A percentile compares a stretch with the other conserved stretches of the same genome.
These are phyloP conservation scores for Nasturtium officinale DNA, from an alignment of 345 rosid genomes.

Conservation along the genomic window DNA sequence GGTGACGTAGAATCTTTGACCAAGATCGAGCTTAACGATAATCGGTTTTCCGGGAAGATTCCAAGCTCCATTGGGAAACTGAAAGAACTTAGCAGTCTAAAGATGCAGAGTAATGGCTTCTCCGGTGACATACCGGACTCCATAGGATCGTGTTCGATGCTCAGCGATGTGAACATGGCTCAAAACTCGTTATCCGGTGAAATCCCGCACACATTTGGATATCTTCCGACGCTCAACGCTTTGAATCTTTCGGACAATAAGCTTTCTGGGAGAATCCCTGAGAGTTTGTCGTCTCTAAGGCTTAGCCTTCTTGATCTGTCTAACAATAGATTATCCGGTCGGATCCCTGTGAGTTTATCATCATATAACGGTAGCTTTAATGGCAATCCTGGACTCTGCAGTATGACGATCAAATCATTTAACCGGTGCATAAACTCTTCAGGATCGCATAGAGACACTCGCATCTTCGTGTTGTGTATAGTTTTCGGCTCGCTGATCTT, in stretches of 20 bases:
- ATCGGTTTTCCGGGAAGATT: slow-evolving; percentile 63
- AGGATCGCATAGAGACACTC: slow-evolving; percentile 49
- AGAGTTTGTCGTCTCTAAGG: slow-evolving; percentile 62
- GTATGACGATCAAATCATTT: slow-evolving; percentile 56
- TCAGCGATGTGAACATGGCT: slow-evolving; percentile 71
- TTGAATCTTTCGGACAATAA: slow-evolving; percentile 68
- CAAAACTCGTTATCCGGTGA: slow-evolving; percentile 63
- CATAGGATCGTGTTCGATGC: slow-evolving; percentile 60
- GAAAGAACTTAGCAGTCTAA: slow-evolving; percentile 54
- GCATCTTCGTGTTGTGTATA: slow-evolving; percentile 55
- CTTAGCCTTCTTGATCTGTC: slow-evolving; percentile 88
- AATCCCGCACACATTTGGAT: slow-evolving; percentile 71
- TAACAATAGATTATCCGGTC: slow-evolving; percentile 64
- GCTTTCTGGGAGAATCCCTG: slow-evolving; percentile 71
- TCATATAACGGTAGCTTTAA: slow-evolving; percentile 78
- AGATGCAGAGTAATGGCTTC: slow-evolving; percentile 64
- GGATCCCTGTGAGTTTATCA: slow-evolving; percentile 65
- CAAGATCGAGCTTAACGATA: slow-evolving; percentile 56
- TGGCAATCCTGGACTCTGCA: slow-evolving; percentile 75
- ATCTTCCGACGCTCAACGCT: slow-evolving; percentile 67
- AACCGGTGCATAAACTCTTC: slow-evolving; percentile 54
- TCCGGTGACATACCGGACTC: slow-evolving; percentile 66
- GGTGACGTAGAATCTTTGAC: slow-evolving; percentile 51
- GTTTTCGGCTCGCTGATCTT: slow-evolving; percentile 52
- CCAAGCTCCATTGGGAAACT: slow-evolving; percentile 61